phyloP scores from a whole-genome alignment of 2,329 filamentous ascomycete species.

The Fusarium fracticaudum region DNA sequence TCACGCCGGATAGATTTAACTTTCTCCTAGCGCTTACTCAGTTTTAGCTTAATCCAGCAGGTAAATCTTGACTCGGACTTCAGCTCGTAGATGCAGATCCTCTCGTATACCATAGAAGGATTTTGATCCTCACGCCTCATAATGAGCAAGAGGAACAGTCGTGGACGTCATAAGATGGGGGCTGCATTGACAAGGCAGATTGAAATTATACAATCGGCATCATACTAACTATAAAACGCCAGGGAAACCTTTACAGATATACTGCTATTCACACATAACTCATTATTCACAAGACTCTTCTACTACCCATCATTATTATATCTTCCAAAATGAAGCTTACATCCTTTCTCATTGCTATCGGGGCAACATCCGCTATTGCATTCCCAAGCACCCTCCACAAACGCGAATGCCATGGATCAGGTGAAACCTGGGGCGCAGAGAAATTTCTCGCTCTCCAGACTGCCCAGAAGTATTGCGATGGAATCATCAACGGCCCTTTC shows the following conservation, averaged over 20 bases:
- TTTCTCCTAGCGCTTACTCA: background rate
- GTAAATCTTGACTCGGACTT: background rate
- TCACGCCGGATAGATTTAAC: background rate
- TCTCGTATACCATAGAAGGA: background rate
- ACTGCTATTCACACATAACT: background rate
- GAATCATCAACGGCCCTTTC: background rate
- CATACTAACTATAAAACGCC: background rate
- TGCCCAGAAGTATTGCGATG: background rate
- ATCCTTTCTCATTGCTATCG: background rate
- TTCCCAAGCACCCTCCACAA: background rate
- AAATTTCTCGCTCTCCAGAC: background rate
- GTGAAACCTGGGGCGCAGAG: background rate
- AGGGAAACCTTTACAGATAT: background rate
- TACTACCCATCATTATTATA: rapidly evolving
- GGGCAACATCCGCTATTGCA: background rate
- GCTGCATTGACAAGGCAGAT: background rate
- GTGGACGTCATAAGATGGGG: background rate
- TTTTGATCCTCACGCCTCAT: background rate
- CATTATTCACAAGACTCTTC: background rate
- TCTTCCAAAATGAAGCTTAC: background rate
- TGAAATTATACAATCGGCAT: background rate
- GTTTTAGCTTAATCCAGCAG: background rate
- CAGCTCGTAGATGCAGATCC: background rate
- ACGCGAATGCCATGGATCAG: background rate
- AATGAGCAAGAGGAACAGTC: rapidly evolving